These are phyloP conservation scores for Exidia glandulosa DNA, from an alignment of 768 basidiomycete species.

Conservation along the genomic window DNA sequence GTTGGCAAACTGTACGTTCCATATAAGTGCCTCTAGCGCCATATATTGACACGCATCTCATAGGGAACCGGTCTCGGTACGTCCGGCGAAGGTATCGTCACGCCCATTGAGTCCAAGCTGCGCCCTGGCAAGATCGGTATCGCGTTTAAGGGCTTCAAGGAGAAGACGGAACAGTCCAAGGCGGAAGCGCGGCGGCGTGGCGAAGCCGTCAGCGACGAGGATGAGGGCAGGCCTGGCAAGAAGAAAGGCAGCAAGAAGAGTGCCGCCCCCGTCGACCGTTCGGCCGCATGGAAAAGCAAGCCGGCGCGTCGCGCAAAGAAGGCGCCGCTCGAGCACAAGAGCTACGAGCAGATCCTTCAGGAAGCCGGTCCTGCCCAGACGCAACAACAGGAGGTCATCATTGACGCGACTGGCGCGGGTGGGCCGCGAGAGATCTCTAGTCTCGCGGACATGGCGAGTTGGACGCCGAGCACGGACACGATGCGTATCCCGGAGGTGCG, in stretches of 20 bases:
- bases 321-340: slow-evolving; percentile 83
- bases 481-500: slow-evolving; percentile 93
- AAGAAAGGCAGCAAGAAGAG: slow-evolving; percentile 39
- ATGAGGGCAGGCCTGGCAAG: slow-evolving; percentile 34
- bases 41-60: not conserved
- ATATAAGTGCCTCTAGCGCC: not conserved
- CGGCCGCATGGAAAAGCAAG: slow-evolving; percentile 67
- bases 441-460: slow-evolving; percentile 67
- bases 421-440: slow-evolving; percentile 89
- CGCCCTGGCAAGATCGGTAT: slow-evolving; percentile 76
- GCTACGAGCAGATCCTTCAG: slow-evolving; percentile 90
- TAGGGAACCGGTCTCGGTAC: slow-evolving; percentile 59
- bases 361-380: slow-evolving; percentile 45
- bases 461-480: slow-evolving; percentile 81
- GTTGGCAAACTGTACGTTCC: slow-evolving; percentile 64
- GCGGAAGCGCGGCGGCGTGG: slow-evolving; percentile 58
- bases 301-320: slow-evolving; percentile 60
- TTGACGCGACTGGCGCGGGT: slow-evolving; percentile 89
- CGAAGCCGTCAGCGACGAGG: slow-evolving; percentile 65
- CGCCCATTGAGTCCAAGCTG: slow-evolving; percentile 75
- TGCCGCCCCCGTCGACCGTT: slow-evolving; percentile 39
- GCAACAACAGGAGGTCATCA: slow-evolving; percentile 47
- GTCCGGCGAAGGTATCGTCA: slow-evolving; percentile 71
- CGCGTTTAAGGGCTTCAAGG: slow-evolving; percentile 76
- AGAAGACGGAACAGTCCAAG: slow-evolving; percentile 79